phyloP scores from a whole-genome alignment of 805 yeast species.

The Martiniozyma abietophila region DNA sequence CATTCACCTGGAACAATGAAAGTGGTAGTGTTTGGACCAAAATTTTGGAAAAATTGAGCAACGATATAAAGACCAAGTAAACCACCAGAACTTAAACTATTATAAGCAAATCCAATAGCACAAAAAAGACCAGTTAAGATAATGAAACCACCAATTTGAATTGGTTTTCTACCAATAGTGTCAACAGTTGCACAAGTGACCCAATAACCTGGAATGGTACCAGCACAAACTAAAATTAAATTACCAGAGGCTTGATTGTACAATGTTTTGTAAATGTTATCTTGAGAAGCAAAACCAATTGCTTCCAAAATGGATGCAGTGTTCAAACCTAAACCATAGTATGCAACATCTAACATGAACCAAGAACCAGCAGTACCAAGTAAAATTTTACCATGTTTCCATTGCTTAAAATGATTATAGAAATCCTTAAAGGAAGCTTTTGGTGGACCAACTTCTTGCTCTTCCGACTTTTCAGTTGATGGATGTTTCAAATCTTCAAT shows the following conservation, averaged over 20 bases:
- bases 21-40: conserved; percentile 90
- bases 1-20: conserved; percentile 87
- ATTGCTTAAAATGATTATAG: conserved; percentile 61
- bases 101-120: conserved; percentile 74
- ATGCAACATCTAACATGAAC: conserved; percentile 87
- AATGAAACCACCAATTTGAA: conserved; percentile 69
- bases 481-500: conserved; percentile 31
- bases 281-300: conserved; percentile 72
- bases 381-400: conserved; percentile 80
- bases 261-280: conserved; percentile 59
- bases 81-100: conserved; percentile 57
- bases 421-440: conserved; percentile 76
- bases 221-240: conserved; percentile 87
- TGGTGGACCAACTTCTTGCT: conserved; percentile 39
- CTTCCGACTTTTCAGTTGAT: conserved; percentile 10
- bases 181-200: conserved; percentile 72
- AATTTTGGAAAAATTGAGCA: conserved; percentile 82
- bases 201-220: conserved; percentile 95
- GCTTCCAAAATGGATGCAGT: conserved; percentile 71
- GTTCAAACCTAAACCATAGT: conserved; percentile 82
- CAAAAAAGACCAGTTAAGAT: conserved; percentile 66
- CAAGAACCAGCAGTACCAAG: conserved; percentile 88
- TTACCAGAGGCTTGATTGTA: conserved; percentile 86
- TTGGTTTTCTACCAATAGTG: conserved; percentile 73
- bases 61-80: conserved; percentile 68